phyloP scores from a whole-genome alignment of 805 yeast genomes.

The Candida incommunis region DNA sequence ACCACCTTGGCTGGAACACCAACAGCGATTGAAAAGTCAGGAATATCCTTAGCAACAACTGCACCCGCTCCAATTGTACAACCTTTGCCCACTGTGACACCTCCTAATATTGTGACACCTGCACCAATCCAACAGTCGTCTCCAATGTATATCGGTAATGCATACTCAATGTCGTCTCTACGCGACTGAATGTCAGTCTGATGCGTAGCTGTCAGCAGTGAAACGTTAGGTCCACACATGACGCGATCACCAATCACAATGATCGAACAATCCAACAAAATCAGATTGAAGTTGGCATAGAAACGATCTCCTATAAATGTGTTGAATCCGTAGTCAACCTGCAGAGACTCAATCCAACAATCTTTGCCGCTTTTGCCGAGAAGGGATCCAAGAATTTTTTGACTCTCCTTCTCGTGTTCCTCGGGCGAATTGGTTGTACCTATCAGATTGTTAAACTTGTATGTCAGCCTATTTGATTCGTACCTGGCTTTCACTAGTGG shows the following conservation, averaged over 20 bases:
- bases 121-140: conserved; percentile 59
- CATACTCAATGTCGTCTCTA: conserved; percentile 33
- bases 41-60: conserved; percentile 45
- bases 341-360: conserved; percentile 41
- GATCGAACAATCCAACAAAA: conserved; percentile 44
- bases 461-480: conserved; percentile 17
- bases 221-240: conserved; percentile 48
- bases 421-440: conserved; percentile 13
- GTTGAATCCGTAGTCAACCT: conserved; percentile 59
- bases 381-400: conserved; percentile 23
- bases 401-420: conserved; percentile 24
- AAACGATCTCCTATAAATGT: conserved; percentile 40
- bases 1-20: conserved; percentile 46
- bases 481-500: conserved; percentile 17
- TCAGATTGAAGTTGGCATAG: conserved; percentile 40
- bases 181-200: conserved; percentile 38
- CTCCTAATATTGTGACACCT: conserved; percentile 41
- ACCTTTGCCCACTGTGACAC: conserved; percentile 50
- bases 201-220: conserved; percentile 50
- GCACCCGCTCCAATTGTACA: conserved; percentile 56
- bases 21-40: conserved; percentile 39
- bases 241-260: conserved; percentile 48
- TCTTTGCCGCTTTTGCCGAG: conserved; percentile 35
- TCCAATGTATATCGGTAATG: conserved; percentile 44
- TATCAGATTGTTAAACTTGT: conserved; percentile 15